Evolutionary conservation across 1,284 basidiomycete genomes (phyloP).

Genomic region (Malassezia japonica): DNA sequence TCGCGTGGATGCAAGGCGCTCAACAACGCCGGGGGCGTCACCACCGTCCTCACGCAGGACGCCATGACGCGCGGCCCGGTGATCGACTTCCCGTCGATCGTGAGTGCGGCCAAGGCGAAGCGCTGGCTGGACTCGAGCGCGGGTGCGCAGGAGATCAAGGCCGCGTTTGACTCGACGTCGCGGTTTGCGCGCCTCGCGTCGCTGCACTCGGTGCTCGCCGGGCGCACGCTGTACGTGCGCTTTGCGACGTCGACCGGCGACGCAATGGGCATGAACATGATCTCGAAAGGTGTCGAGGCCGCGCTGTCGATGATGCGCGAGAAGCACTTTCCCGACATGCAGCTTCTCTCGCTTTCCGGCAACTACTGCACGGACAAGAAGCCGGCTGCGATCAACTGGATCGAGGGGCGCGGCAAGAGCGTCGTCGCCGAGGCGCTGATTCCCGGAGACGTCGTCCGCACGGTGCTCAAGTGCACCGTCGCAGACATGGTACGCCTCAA

Average conservation of each 20-base stretch:
- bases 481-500: slow-evolving; percentile 82
- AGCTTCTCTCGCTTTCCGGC: slow-evolving; percentile 82
- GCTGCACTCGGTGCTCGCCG: slow-evolving; percentile 43
- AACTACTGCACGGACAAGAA: slow-evolving; percentile 99
- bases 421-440: slow-evolving; percentile 92
- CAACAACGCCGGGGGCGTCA: slow-evolving; percentile 88
- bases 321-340: slow-evolving; percentile 82
- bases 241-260: slow-evolving; percentile 93
- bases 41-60: slow-evolving; percentile 83
- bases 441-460: slow-evolving; percentile 75
- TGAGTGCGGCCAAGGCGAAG: slow-evolving; percentile 70
- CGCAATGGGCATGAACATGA: slow-evolving; percentile 99
- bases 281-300: slow-evolving; percentile 59
- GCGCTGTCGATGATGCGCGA: slow-evolving; percentile 69
- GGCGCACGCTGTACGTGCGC: slow-evolving; percentile 73
- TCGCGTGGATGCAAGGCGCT: slow-evolving; percentile 96
- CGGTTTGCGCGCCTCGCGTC: slow-evolving; percentile 43
- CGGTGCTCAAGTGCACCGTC: slow-evolving; percentile 90
- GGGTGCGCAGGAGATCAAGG: slow-evolving; percentile 67
- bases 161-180: slow-evolving; percentile 79
- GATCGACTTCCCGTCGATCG: slow-evolving; percentile 81
- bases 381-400: slow-evolving; percentile 99
- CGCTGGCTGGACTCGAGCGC: slow-evolving; percentile 79
- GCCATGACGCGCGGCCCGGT: slow-evolving; percentile 98
- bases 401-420: slow-evolving; percentile 94